These are phyloP conservation scores for Ceratocystis diversiconidia DNA, from an alignment of 2,329 filamentous ascomycete species.

Conservation along the genomic window DNA sequence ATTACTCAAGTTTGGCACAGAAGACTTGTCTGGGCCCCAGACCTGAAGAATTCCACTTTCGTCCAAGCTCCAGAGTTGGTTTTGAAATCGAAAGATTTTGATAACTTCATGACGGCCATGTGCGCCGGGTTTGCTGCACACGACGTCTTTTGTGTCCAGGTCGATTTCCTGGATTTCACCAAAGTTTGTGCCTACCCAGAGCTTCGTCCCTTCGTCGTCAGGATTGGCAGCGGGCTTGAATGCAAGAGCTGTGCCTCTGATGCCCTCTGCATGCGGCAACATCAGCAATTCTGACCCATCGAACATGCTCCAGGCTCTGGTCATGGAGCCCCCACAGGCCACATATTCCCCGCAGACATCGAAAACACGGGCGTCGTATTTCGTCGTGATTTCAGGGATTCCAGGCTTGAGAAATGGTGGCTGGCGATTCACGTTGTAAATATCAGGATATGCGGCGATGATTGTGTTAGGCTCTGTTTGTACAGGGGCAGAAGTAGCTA, in stretches of 20 bases:
- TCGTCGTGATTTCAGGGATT: constrained; percentile 62
- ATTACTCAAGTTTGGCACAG: constrained; percentile 58
- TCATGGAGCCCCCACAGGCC: constrained; percentile 75
- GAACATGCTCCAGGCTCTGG: constrained; percentile 72
- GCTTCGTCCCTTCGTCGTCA: constrained; percentile 60
- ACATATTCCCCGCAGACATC: constrained; percentile 79
- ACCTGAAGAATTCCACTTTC: constrained; percentile 75
- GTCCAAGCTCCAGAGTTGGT: constrained; percentile 88
- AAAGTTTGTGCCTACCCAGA: constrained; percentile 83
- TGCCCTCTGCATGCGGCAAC: constrained; percentile 68
- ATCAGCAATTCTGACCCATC: constrained; percentile 73
- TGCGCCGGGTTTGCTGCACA: constrained; percentile 52
- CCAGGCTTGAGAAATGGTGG: constrained; percentile 62
- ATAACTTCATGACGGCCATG: constrained; percentile 69
- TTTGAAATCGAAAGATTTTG: constrained; percentile 71
- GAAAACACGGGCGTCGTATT: constrained; percentile 74
- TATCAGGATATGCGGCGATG: constrained; percentile 62
- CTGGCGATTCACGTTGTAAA: constrained; percentile 69
- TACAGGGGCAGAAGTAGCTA: constrained; percentile 7
- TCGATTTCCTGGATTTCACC: constrained; percentile 88
- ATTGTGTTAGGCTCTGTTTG: constrained; percentile 34
- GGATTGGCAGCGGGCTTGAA: constrained; percentile 74
- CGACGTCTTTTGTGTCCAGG: constrained; percentile 55
- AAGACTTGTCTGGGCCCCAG: constrained; percentile 63
- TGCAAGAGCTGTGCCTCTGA: constrained; percentile 64